These are phyloP conservation scores for Paecilomyces sp. DNA, from an alignment of 2,329 filamentous ascomycete species.

Conservation along the genomic window DNA sequence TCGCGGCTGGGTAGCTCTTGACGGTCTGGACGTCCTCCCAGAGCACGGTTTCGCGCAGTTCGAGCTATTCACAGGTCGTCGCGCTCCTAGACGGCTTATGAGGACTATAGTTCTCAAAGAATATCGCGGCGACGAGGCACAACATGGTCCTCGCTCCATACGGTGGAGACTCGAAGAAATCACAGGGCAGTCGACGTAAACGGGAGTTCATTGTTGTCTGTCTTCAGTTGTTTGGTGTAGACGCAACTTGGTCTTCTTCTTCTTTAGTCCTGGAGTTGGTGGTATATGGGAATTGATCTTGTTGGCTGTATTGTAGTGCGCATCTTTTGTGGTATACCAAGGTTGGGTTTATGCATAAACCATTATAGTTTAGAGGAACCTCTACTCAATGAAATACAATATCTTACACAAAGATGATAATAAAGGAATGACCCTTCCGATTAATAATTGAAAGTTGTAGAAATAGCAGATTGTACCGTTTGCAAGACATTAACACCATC, in stretches of 20 bases:
- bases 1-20: slow-evolving; percentile 32
- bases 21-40: slow-evolving; percentile 32
- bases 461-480: neutral
- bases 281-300: neutral
- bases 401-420: neutral
- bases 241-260: neutral
- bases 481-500: neutral
- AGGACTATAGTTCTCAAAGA: slow-evolving; percentile 27
- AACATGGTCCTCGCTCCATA: slow-evolving; percentile 22
- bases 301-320: neutral
- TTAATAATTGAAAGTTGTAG: neutral
- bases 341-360: neutral
- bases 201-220: neutral
- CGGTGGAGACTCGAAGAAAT: slow-evolving; percentile 22
- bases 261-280: neutral
- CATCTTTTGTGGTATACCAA: neutral
- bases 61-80: slow-evolving; percentile 31
- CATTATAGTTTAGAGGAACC: neutral
- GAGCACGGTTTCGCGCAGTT: slow-evolving; percentile 36
- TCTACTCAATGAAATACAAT: neutral
- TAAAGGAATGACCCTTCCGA: neutral
- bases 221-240: neutral
- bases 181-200: slow-evolving; percentile 24
- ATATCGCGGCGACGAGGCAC: slow-evolving; percentile 26
- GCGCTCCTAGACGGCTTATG: slow-evolving; percentile 29